These are phyloP conservation scores for Populus deltoides DNA, from an alignment of 345 rosid genomes.

Conservation along the genomic window DNA sequence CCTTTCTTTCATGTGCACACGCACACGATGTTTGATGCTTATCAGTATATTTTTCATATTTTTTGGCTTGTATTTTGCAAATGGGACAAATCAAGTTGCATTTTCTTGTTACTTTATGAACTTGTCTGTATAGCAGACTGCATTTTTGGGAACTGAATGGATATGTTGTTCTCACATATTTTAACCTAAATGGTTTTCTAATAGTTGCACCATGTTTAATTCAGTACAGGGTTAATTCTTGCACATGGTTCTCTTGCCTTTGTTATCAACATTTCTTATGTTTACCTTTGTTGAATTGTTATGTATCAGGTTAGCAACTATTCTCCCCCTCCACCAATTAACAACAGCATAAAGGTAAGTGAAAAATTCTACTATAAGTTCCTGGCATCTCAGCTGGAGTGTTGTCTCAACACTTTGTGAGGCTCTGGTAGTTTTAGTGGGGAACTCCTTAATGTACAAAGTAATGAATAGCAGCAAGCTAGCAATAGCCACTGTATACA, in stretches of 20 bases:
- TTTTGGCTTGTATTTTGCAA: not conserved
- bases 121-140: not conserved
- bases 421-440: not conserved
- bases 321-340: conserved; percentile 67
- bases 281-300: conserved; percentile 15
- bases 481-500: not conserved
- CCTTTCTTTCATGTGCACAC: not conserved
- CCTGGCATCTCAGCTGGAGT: not conserved
- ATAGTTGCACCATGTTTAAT: not conserved
- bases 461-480: not conserved
- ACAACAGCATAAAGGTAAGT: conserved; percentile 89
- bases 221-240: not conserved
- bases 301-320: conserved; percentile 75
- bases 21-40: not conserved
- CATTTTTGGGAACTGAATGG: not conserved
- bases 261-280: not conserved
- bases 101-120: not conserved
- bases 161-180: not conserved
- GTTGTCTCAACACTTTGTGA: not conserved
- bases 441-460: not conserved
- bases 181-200: not conserved
- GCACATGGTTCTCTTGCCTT: not conserved
- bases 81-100: not conserved
- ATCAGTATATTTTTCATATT: not conserved
- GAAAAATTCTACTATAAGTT: not conserved